Conservation (phyloP, 2,329 filamentous ascomycete species). For the Hortaea werneckii region DNA sequence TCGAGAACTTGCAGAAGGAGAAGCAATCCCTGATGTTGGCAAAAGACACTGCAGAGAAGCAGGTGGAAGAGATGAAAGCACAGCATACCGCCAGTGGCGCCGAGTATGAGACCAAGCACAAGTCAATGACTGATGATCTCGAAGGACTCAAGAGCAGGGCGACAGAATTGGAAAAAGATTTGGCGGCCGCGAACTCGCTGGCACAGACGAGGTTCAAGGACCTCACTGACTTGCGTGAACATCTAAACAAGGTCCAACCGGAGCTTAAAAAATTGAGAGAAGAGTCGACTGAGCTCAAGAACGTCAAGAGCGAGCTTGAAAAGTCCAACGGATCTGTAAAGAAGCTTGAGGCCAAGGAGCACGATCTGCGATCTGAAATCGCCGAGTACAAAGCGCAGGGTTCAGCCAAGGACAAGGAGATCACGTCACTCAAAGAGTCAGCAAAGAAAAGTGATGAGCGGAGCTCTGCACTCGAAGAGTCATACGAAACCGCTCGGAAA, state of each 20-base stretch:
- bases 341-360: constrained; percentile 70
- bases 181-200: constrained; percentile 75
- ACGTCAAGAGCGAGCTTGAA: constrained; percentile 63
- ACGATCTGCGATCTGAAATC: constrained; percentile 68
- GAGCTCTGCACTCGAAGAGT: constrained; percentile 67
- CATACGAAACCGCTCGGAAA: constrained; percentile 60
- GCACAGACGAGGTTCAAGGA: constrained; percentile 84
- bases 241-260: constrained; percentile 74
- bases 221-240: constrained; percentile 65
- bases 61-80: constrained; percentile 50
- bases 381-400: constrained; percentile 58
- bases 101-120: constrained; percentile 42
- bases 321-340: constrained; percentile 55
- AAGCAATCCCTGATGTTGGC: constrained; percentile 51
- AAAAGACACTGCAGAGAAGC: constrained; percentile 59
- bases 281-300: constrained; percentile 66
- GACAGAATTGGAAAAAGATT: constrained; percentile 64
- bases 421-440: constrained; percentile 68
- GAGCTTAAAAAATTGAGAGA: constrained; percentile 70
- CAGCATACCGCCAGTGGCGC: constrained; percentile 36
- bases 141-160: constrained; percentile 63
- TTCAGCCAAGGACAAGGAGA: constrained; percentile 65
- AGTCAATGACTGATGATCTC: constrained; percentile 53
- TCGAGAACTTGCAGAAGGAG: constrained; percentile 42
- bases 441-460: constrained; percentile 63